phyloP scores from a whole-genome alignment of 345 rosid species.

The Zanthoxylum bungeanum region DNA sequence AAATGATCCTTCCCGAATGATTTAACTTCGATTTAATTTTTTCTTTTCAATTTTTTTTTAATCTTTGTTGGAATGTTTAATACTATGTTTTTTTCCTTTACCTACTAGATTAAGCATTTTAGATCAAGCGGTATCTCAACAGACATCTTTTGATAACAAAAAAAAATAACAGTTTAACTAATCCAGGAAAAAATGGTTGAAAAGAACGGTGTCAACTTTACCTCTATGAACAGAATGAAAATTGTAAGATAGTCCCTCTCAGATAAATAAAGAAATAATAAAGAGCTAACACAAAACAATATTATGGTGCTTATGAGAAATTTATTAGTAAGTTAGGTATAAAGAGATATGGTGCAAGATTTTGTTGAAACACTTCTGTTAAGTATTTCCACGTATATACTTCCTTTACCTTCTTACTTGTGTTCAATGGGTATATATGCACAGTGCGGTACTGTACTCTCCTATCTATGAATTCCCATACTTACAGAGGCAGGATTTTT shows the following conservation, averaged over 20 bases:
- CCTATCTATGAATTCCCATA: background rate
- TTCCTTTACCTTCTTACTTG: background rate
- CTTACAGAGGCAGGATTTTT: background rate
- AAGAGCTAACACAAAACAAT: background rate
- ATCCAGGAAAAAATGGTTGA: background rate
- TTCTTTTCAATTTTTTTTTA: background rate
- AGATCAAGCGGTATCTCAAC: background rate
- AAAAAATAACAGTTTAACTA: background rate
- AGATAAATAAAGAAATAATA: background rate
- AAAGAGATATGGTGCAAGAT: background rate
- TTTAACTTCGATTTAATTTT: too few relatives aligned
- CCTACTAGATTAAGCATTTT: background rate
- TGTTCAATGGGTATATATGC: background rate
- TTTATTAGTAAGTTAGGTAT: background rate
- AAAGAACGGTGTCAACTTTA: background rate
- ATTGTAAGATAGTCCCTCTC: background rate
- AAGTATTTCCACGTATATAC: background rate
- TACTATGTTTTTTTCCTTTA: background rate
- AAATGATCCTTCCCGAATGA: background rate
- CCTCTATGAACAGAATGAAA: background rate
- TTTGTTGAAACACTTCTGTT: background rate
- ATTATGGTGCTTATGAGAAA: background rate
- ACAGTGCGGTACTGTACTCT: background rate
- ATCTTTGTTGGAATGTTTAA: background rate
- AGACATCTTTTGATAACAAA: too few relatives aligned